These are phyloP conservation scores for Ensete glaucum DNA, from an alignment of 176 grass and related monocot genomes.

Conservation along the genomic window DNA sequence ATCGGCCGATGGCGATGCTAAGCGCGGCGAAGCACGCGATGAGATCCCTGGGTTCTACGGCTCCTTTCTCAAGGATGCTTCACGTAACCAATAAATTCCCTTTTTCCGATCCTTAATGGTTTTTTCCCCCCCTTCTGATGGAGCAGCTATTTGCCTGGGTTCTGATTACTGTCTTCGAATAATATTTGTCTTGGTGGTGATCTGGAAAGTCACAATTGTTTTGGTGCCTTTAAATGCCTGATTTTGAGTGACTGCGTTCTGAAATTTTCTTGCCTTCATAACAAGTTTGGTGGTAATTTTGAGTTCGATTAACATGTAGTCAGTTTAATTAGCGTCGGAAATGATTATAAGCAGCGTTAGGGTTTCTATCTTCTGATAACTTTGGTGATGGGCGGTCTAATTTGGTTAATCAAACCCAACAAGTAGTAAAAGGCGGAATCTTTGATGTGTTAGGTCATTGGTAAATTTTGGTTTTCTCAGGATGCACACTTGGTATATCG, in stretches of 20 bases:
- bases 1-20: conserved; percentile 11
- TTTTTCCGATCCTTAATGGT: not conserved
- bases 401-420: no score
- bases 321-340: not conserved
- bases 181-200: not conserved
- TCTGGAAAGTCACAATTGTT: not conserved
- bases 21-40: conserved; percentile 12
- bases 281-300: not conserved
- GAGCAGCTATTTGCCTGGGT: not conserved
- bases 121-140: not conserved
- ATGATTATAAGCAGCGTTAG: not conserved
- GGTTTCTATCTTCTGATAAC: not conserved
- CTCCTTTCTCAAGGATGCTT: not conserved
- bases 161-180: not conserved
- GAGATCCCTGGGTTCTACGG: not conserved
- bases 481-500: no score
- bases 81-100: conserved; percentile 6
- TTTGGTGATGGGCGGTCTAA: not conserved
- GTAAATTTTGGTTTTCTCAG: no score
- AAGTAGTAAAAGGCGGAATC: no score
- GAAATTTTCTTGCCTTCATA: not conserved
- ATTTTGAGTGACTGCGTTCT: no score
- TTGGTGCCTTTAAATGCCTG: not conserved
- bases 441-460: no score
- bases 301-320: not conserved